phyloP scores from a whole-genome alignment of 192 early-diverging fungal genomes.

The Linnemannia zychae region DNA sequence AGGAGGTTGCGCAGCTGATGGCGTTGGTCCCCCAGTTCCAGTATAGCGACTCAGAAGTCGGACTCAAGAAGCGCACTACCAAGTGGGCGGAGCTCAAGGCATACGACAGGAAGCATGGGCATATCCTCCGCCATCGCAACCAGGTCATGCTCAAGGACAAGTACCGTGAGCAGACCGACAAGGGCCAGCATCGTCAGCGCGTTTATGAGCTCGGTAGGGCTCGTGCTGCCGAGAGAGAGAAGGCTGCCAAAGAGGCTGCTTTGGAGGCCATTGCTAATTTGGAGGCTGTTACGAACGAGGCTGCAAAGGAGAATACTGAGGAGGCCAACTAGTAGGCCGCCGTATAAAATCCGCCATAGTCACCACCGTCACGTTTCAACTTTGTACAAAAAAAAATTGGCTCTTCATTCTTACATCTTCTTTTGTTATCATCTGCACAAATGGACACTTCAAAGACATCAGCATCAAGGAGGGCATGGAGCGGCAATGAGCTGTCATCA shows the following conservation, averaged over 20 bases:
- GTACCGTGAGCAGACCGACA: constrained; percentile 32
- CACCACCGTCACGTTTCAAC: background rate
- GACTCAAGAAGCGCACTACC: background rate
- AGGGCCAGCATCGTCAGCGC: constrained; percentile 12
- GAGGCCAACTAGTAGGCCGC: background rate
- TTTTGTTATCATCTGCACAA: background rate
- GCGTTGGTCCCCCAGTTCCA: constrained; percentile 19
- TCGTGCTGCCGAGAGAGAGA: background rate
- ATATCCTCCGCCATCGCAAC: constrained; percentile 20
- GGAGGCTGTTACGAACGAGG: background rate
- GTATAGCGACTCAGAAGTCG: background rate
- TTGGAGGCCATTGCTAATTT: background rate
- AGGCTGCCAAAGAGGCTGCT: background rate
- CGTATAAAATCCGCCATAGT: too few species aligned
- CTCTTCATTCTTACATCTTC: background rate
- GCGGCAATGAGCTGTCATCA: constrained; percentile 8
- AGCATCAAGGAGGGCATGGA: background rate
- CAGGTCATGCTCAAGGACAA: constrained; percentile 54
- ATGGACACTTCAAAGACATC: background rate
- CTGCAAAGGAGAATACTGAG: background rate
- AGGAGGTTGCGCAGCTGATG: constrained; percentile 26
- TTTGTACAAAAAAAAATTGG: background rate
- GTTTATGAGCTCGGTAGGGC: constrained; percentile 1
- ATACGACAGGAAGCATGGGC: constrained; percentile 22
- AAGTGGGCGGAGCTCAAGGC: constrained; percentile 35